Conservation (phyloP, 495 filamentous ascomycete genomes). For the Hypoxylon lenormandii region DNA sequence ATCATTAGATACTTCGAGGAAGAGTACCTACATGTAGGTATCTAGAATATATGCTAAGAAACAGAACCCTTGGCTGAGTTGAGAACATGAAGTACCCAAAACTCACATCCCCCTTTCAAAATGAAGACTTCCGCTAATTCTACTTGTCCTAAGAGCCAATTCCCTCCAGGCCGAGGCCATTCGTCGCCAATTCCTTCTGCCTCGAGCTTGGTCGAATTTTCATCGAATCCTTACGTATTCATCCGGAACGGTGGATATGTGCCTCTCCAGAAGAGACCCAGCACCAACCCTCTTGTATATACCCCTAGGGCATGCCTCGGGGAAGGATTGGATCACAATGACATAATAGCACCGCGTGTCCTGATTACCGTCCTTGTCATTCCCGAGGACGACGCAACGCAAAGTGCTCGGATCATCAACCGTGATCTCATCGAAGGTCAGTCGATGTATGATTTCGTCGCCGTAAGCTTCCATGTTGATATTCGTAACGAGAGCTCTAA, state of each 20-base stretch:
- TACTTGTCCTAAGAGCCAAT: no score
- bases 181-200: not conserved
- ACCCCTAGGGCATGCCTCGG: not conserved
- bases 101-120: no score
- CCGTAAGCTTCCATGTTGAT: not conserved
- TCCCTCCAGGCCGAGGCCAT: no score
- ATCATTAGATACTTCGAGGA: no score
- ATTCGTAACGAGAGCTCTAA: not conserved
- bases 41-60: no score
- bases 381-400: conserved; percentile 4
- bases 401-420: not conserved
- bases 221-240: not conserved
- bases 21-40: no score
- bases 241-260: not conserved
- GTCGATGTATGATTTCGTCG: not conserved
- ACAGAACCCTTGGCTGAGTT: no score
- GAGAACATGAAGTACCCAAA: no score
- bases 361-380: not conserved
- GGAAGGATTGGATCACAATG: not conserved
- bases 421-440: not conserved
- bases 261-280: not conserved
- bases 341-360: not conserved
- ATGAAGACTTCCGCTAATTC: no score
- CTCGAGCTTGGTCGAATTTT: not conserved
- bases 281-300: conserved; percentile 2